Percentiles rank a stretch among this genome's conserved stretches.
Evolutionary conservation across 441 rosid genomes (phyloP).

Genomic region (Biscutella laevigata): DNA sequence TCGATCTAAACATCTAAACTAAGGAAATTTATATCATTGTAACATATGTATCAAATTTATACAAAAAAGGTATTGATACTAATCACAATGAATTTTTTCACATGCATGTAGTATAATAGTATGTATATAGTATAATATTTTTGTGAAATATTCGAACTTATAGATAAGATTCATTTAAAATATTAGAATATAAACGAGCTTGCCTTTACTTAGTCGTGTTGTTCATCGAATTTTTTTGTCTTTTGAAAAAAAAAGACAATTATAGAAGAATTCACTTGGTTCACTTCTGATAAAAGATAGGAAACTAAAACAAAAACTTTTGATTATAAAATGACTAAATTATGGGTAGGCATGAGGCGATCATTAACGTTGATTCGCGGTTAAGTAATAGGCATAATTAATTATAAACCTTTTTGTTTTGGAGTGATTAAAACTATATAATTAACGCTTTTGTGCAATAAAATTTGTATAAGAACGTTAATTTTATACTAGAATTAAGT

Average conservation of each 20-base stretch:
- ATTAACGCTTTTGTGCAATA: too few relatives aligned
- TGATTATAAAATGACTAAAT: constrained; percentile 12
- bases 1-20: too few relatives aligned
- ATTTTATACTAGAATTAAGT: too few relatives aligned
- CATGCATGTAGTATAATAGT: neutral
- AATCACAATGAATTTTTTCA: constrained; percentile 7
- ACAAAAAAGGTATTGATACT: neutral
- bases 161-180: too few relatives aligned
- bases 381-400: constrained; percentile 28
- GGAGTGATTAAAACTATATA: too few relatives aligned
- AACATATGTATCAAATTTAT: neutral
- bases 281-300: constrained; percentile 17
- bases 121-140: too few relatives aligned
- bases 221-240: neutral
- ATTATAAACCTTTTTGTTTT: too few relatives aligned
- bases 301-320: constrained; percentile 22
- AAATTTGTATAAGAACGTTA: too few relatives aligned
- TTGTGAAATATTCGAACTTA: too few relatives aligned
- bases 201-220: constrained; percentile 27
- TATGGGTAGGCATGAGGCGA: constrained; percentile 21
- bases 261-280: neutral
- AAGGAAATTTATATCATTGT: too few relatives aligned
- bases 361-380: constrained; percentile 18
- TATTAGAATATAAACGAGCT: too few relatives aligned
- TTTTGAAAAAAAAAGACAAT: neutral